A percentile compares a stretch with the other conserved stretches of the same genome.
phyloP scores from a whole-genome alignment of 768 basidiomycete species.

The Kwoniella sp. region DNA sequence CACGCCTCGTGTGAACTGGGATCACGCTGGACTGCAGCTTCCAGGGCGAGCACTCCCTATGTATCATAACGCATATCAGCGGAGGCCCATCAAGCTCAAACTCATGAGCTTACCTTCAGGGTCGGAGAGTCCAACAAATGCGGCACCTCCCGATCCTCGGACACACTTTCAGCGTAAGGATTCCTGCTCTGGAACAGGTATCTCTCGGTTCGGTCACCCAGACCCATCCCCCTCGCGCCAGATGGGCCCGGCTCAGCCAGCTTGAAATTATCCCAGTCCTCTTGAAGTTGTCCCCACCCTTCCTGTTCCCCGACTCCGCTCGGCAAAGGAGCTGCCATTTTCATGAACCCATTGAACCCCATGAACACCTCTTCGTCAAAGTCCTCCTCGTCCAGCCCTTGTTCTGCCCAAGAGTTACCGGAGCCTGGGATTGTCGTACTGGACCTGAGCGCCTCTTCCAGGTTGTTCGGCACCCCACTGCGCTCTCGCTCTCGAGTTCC shows the following conservation, averaged over 20 bases:
- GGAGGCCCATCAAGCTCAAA: neutral
- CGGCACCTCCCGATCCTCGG: constrained; percentile 3
- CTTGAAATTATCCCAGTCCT: constrained; percentile 33
- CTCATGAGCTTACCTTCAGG: constrained; percentile 13
- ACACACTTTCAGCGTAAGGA: constrained; percentile 24
- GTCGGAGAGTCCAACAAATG: constrained; percentile 20
- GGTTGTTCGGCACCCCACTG: constrained; percentile 25
- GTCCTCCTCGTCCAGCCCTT: constrained; percentile 15
- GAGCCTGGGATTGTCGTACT: constrained; percentile 25
- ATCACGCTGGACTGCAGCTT: constrained; percentile 80
- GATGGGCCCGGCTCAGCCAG: neutral
- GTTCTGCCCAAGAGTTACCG: constrained; percentile 24
- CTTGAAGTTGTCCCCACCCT: constrained; percentile 36
- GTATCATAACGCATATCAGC: neutral
- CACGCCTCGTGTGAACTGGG: constrained; percentile 68
- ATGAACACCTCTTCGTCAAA: constrained; percentile 37
- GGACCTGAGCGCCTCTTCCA: constrained; percentile 29
- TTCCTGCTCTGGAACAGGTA: constrained; percentile 47
- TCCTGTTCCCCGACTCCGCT: constrained; percentile 22
- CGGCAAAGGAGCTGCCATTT: neutral
- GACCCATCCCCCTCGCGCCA: constrained; percentile 19
- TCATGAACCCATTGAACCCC: constrained; percentile 29
- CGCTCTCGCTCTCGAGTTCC: neutral
- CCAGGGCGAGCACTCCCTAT: constrained; percentile 80
- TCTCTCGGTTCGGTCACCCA: constrained; percentile 22